Evolutionary conservation across 208 protist species (phyloP).

Genomic region (Lotmaria passim): DNA sequence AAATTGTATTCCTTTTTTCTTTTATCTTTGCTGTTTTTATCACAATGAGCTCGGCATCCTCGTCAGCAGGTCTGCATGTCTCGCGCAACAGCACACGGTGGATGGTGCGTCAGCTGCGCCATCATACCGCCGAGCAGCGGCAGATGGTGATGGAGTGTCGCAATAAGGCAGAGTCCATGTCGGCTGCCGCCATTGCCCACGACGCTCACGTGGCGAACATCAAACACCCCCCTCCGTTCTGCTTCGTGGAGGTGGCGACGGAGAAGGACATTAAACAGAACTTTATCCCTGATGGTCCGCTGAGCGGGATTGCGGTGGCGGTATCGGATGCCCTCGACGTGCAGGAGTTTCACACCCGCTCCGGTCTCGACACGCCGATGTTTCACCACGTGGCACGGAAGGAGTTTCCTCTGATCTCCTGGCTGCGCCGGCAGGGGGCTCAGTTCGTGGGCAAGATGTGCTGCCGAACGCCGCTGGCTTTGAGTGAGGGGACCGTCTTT

Average conservation of each 20-base stretch:
- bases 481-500: slow-evolving; percentile 73
- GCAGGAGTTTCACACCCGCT: slow-evolving; percentile 72
- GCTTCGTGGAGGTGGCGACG: slow-evolving; percentile 68
- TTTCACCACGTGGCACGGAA: slow-evolving; percentile 56
- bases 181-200: slow-evolving; percentile 41
- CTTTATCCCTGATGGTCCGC: slow-evolving; percentile 56
- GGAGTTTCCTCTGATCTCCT: slow-evolving; percentile 83
- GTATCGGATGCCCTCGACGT: slow-evolving; percentile 81
- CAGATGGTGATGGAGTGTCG: slow-evolving; percentile 62
- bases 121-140: slow-evolving; percentile 58
- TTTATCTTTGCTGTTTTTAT: neutral
- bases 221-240: slow-evolving; percentile 31
- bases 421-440: slow-evolving; percentile 78
- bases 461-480: slow-evolving; percentile 65
- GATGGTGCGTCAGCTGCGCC: slow-evolving; percentile 61
- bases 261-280: slow-evolving; percentile 58
- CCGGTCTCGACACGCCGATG: slow-evolving; percentile 58
- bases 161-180: slow-evolving; percentile 60
- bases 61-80: slow-evolving; percentile 26
- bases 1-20: neutral
- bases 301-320: slow-evolving; percentile 82
- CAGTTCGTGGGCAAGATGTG: slow-evolving; percentile 80
- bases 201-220: slow-evolving; percentile 5
- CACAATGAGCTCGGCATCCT: slow-evolving; percentile 19
- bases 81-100: slow-evolving; percentile 48